phyloP scores from a whole-genome alignment of 208 protist species.

The Lotmaria passim region DNA sequence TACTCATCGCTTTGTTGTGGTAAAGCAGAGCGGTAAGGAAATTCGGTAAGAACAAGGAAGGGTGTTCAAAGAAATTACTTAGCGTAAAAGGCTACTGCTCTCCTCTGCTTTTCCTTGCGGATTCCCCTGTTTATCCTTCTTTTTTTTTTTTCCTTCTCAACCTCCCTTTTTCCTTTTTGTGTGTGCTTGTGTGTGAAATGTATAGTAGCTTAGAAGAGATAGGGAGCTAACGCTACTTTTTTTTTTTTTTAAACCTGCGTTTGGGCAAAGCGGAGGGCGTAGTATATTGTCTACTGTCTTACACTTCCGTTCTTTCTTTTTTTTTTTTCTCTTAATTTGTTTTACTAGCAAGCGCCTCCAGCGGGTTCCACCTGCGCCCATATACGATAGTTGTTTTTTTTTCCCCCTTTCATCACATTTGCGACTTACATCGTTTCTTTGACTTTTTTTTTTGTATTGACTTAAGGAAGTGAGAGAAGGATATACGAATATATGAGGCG shows the following conservation, averaged over 20 bases:
- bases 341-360: too few species aligned
- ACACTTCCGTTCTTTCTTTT: slow-evolving; percentile 21
- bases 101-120: background rate
- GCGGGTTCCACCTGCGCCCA: too few species aligned
- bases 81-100: too few species aligned
- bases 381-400: too few species aligned
- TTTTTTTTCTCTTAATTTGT: slow-evolving; percentile 16
- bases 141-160: slow-evolving; percentile 5
- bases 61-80: too few species aligned
- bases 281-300: background rate
- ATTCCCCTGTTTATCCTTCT: background rate
- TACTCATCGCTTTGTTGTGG: background rate
- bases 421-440: slow-evolving; percentile 4
- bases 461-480: background rate
- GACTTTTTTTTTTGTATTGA: slow-evolving; percentile 22
- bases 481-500: too few species aligned
- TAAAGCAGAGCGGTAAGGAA: background rate
- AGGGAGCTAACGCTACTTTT: slow-evolving; percentile 2
- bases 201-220: background rate
- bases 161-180: background rate
- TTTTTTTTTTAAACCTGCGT: slow-evolving; percentile 11
- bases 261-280: background rate
- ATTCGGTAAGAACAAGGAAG: too few species aligned
- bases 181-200: too few species aligned
- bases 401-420: slow-evolving; percentile 16